Conservation (phyloP, 1,139 yeast species). For the Hyphopichia pseudoburtonii region DNA sequence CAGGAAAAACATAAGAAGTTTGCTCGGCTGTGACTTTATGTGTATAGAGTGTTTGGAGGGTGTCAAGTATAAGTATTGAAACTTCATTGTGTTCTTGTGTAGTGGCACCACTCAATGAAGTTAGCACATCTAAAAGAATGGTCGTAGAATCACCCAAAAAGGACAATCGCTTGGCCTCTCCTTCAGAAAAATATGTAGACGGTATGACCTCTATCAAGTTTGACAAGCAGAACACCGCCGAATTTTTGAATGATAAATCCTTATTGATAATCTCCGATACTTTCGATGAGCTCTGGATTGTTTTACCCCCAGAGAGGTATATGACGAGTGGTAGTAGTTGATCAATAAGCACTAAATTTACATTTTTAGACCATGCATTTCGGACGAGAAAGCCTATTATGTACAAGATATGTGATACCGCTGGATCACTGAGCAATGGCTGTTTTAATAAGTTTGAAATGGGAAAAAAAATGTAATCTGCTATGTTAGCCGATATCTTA, state of each 20-base stretch:
- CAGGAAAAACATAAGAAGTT: constrained; percentile 41
- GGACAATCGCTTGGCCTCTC: constrained; percentile 18
- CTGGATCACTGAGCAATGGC: constrained; percentile 19
- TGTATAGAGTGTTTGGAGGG: constrained; percentile 15
- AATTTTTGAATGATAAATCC: constrained; percentile 17
- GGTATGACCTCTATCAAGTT: constrained; percentile 20
- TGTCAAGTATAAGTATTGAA: constrained; percentile 10
- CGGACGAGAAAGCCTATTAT: constrained; percentile 29
- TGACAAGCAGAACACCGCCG: constrained; percentile 18
- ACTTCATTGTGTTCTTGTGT: constrained; percentile 21
- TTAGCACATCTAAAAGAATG: constrained; percentile 19
- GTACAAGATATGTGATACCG: constrained; percentile 22
- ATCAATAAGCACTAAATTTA: constrained; percentile 27
- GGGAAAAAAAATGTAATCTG: constrained; percentile 46
- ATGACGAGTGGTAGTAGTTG: constrained; percentile 37
- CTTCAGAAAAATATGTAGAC: constrained; percentile 18
- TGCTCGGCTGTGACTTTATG: constrained; percentile 26
- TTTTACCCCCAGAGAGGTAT: constrained; percentile 20
- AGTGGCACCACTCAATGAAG: neutral
- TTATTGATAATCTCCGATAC: constrained; percentile 7
- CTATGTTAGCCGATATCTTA: constrained; percentile 29
- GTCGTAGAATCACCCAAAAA: constrained; percentile 29
- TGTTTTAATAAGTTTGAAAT: constrained; percentile 34
- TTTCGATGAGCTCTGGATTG: constrained; percentile 7
- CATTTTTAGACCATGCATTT: constrained; percentile 33